Evolutionary conservation across 345 rosid species (phyloP).

Genomic region (Gossypium raimondii): DNA sequence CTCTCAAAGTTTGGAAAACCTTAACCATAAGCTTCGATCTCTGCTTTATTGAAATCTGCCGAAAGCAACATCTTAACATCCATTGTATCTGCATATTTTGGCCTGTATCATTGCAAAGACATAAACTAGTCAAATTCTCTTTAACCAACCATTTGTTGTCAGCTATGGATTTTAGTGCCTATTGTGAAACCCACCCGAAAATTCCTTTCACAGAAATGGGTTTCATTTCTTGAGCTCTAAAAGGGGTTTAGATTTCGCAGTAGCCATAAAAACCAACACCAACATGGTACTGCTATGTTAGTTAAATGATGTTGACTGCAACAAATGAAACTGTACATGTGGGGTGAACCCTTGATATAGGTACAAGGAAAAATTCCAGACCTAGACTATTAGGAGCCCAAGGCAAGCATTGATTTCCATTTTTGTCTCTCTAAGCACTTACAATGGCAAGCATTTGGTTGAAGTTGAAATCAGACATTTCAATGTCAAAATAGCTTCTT

Average conservation of each 20-base stretch:
- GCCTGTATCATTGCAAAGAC: neutral
- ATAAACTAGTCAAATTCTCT: neutral
- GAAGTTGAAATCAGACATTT: neutral
- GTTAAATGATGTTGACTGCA: constrained; percentile 3
- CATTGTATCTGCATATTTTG: neutral
- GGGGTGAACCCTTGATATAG: neutral
- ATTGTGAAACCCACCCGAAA: neutral
- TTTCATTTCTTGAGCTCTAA: neutral
- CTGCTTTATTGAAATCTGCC: neutral
- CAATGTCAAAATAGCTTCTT: too few relatives aligned
- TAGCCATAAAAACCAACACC: neutral
- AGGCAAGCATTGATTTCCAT: neutral
- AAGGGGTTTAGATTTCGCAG: neutral
- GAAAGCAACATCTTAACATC: constrained; percentile 15
- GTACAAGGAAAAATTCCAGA: neutral
- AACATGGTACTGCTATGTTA: neutral
- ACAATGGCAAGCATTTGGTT: constrained; percentile 14
- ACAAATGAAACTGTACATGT: neutral
- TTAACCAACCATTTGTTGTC: constrained; percentile 4
- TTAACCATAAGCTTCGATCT: neutral
- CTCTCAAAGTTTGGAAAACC: neutral
- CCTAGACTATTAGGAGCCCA: neutral
- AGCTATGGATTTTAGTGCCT: neutral
- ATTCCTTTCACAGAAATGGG: constrained; percentile 2
- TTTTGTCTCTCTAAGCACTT: neutral